A percentile compares a stretch with the other conserved stretches of the same genome.
phyloP scores from a whole-genome alignment of 2,329 filamentous ascomycete genomes.

The Aspergillus puulaauensis region DNA sequence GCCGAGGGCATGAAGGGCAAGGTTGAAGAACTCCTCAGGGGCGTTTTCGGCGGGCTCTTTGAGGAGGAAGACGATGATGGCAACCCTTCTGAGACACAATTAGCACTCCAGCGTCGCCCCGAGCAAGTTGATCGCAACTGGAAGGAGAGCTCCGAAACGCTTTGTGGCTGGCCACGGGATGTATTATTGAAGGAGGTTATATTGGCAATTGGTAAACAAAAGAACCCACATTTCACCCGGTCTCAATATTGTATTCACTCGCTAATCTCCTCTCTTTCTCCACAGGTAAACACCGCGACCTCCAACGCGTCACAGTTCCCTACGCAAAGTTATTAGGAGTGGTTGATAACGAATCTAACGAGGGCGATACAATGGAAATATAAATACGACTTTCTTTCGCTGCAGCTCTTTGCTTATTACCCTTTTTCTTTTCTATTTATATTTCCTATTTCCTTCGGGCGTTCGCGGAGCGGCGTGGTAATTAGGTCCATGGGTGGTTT shows the following conservation, averaged over 20 bases:
- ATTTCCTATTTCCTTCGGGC: background rate
- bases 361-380: slow-evolving; percentile 37
- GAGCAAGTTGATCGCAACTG: slow-evolving; percentile 37
- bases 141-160: slow-evolving; percentile 58
- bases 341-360: slow-evolving; percentile 35
- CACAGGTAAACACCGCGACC: slow-evolving; percentile 75
- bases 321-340: slow-evolving; percentile 80
- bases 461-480: background rate
- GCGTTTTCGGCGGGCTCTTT: slow-evolving; percentile 70
- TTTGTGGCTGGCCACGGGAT: slow-evolving; percentile 89
- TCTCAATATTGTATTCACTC: background rate
- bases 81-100: slow-evolving; percentile 29
- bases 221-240: background rate
- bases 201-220: slow-evolving; percentile 76
- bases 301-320: slow-evolving; percentile 91
- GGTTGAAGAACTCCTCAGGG: slow-evolving; percentile 87
- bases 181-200: slow-evolving; percentile 89
- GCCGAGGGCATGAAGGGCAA: slow-evolving; percentile 84
- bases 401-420: background rate
- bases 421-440: background rate
- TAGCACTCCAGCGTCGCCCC: background rate
- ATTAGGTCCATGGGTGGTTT: background rate
- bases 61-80: slow-evolving; percentile 53
- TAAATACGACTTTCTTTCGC: slow-evolving; percentile 16
- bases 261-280: slow-evolving; percentile 3